phyloP scores from a whole-genome alignment of 1,284 basidiomycete species.

The Tilletia horrida region DNA sequence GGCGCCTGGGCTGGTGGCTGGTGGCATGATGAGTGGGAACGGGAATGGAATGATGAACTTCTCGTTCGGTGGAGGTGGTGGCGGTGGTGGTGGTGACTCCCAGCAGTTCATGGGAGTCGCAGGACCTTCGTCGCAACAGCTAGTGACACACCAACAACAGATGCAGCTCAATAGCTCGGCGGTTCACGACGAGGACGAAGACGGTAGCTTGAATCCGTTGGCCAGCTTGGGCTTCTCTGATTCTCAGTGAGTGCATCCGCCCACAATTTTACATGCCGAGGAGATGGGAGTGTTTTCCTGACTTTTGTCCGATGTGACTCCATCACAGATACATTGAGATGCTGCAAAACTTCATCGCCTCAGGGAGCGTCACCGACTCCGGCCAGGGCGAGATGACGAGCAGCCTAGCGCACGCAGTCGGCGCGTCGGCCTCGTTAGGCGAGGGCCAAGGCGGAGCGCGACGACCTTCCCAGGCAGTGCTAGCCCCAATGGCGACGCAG shows the following conservation, averaged over 20 bases:
- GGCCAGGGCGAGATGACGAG: constrained; percentile 16
- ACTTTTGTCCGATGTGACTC: neutral
- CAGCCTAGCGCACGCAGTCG: constrained; percentile 7
- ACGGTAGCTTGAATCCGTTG: constrained; percentile 36
- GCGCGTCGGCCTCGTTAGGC: neutral
- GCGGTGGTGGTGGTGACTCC: constrained; percentile 6
- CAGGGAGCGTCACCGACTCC: constrained; percentile 37
- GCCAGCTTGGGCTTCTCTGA: constrained; percentile 49
- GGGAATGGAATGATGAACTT: neutral
- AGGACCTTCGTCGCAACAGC: neutral
- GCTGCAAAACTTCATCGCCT: constrained; percentile 47
- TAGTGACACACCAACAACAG: neutral
- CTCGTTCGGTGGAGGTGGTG: constrained; percentile 3
- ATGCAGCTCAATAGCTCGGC: neutral
- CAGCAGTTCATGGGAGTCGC: neutral
- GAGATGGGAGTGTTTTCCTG: neutral
- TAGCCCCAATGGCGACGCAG: neutral
- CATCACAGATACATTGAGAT: constrained; percentile 38
- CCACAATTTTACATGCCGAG: too few relatives aligned
- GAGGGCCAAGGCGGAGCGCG: constrained; percentile 17
- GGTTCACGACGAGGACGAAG: constrained; percentile 20
- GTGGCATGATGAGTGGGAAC: neutral
- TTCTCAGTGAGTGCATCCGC: constrained; percentile 38
- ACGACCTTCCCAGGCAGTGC: constrained; percentile 1
- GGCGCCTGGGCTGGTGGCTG: neutral